Evolutionary conservation across 2,329 filamentous ascomycete genomes (phyloP), one percentile per base, ranked within the genome.

Genomic region (Fusarium dlaminii): DNA sequence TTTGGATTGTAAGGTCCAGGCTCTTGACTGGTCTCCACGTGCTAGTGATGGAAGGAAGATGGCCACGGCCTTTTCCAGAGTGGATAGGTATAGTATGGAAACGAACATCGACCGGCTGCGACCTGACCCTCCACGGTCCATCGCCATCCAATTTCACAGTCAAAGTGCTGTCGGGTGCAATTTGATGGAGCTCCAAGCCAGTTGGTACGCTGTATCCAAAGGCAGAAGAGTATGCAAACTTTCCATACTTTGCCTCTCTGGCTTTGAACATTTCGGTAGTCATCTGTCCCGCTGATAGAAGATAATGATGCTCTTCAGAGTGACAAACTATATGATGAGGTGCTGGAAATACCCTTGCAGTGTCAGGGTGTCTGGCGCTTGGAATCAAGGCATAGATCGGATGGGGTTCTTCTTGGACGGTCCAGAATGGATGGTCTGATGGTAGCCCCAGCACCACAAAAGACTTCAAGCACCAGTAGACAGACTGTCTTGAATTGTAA

Each of bases 401-500:
- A 52, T 79, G 75, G 1, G 78, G 66, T 1, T 71, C 58, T 63
- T 89, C 87, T 8, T 84, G 65, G 0, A 79, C 73, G 0, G 74
- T 75, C 87, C 87, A 89, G 63, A 89, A 89, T 0, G 79, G 73
- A 56, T 87, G 79, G 0, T 75, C 67, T 8, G 75, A 63, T 0
- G 79, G 68, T 0, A 89, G 67, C 0, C 79, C 81, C 0, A 87
- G 75, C 0, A 81, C 82, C 3, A 87, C 78, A 6, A 89, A 82
- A 0, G 84, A 83, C 66, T 89, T 89, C 36, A 89, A 76, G 18
- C 83, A 84, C 87, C 87, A 89, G 74, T 89, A 89, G 0, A 83
- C 81, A 0, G 87, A 89, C 66, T 89, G 87, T 0, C 87, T 86
- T 1, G 87, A 89, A 73, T 89, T 89, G 78, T 90, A 89, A 68